Conservation (phyloP, 345 rosid species). For the Pseudoturritis turrita region DNA sequence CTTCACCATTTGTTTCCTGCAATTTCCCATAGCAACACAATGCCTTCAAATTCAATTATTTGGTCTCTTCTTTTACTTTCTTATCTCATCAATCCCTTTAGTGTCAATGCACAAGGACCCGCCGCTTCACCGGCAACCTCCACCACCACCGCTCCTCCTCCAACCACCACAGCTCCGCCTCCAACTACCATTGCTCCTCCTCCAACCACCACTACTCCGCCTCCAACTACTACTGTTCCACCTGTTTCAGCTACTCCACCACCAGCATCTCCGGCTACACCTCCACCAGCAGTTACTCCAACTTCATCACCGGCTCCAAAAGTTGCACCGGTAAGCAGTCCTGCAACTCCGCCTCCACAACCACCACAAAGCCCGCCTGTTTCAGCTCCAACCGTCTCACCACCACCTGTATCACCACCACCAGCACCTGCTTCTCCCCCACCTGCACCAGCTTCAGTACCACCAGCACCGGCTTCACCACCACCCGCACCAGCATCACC, state of each 20-base stretch:
- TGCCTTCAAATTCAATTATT: slow-evolving; percentile 34
- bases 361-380: slow-evolving; percentile 48
- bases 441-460: slow-evolving; percentile 35
- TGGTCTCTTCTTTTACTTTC: slow-evolving; percentile 36
- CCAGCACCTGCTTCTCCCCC: slow-evolving; percentile 40
- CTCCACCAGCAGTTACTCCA: slow-evolving; percentile 53
- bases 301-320: slow-evolving; percentile 51
- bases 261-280: slow-evolving; percentile 39
- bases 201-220: slow-evolving; percentile 30
- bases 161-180: slow-evolving; percentile 24
- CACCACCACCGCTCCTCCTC: slow-evolving; percentile 36
- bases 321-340: slow-evolving; percentile 59
- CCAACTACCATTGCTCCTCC: slow-evolving; percentile 30
- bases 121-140: slow-evolving; percentile 64
- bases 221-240: slow-evolving; percentile 15
- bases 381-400: slow-evolving; percentile 41
- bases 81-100: slow-evolving; percentile 35
- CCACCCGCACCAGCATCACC: slow-evolving; percentile 37
- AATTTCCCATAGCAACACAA: slow-evolving; percentile 34
- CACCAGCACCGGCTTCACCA: slow-evolving; percentile 31
- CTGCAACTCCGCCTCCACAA: slow-evolving; percentile 51
- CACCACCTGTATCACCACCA: slow-evolving; percentile 46
- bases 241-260: slow-evolving; percentile 33
- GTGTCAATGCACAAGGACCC: slow-evolving; percentile 62
- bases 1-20: slow-evolving; percentile 17